phyloP scores from a whole-genome alignment of 768 basidiomycete genomes.

The Termitomyces eurrhizus region DNA sequence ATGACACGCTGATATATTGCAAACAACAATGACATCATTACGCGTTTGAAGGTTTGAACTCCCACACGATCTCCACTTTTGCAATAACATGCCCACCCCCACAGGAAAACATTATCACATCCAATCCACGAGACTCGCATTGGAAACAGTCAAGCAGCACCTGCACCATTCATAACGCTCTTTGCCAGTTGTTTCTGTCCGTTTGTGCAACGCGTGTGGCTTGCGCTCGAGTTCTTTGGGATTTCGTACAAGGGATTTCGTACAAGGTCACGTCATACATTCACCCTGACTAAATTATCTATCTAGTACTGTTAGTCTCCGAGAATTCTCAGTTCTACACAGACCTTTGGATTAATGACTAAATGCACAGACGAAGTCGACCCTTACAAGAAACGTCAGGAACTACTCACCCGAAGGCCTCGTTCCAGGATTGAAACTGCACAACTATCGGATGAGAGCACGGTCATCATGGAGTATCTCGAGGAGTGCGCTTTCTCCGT shows the following conservation, averaged over 20 bases:
- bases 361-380: not conserved
- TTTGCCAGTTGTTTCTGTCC: conserved; percentile 78
- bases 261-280: no score
- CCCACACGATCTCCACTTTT: no score
- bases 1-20: no score
- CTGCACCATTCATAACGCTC: conserved; percentile 49
- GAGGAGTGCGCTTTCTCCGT: conserved; percentile 52
- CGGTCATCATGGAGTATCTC: conserved; percentile 73
- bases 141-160: conserved; percentile 53
- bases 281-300: not conserved
- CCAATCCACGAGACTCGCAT: conserved; percentile 43
- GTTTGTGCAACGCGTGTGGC: conserved; percentile 82
- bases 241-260: conserved; percentile 69
- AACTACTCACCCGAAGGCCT: conserved; percentile 74
- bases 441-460: conserved; percentile 70
- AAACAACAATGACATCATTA: no score
- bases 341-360: not conserved
- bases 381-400: conserved; percentile 54
- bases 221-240: conserved; percentile 63
- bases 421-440: conserved; percentile 54
- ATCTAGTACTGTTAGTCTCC: not conserved
- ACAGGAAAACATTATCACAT: conserved; percentile 33
- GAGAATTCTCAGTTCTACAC: no score
- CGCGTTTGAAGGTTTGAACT: no score
- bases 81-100: conserved; percentile 2